A percentile compares a stretch with the other conserved stretches of the same genome.
phyloP scores from a whole-genome alignment of 2,329 filamentous ascomycete genomes.

The Aureobasidium sp. region DNA sequence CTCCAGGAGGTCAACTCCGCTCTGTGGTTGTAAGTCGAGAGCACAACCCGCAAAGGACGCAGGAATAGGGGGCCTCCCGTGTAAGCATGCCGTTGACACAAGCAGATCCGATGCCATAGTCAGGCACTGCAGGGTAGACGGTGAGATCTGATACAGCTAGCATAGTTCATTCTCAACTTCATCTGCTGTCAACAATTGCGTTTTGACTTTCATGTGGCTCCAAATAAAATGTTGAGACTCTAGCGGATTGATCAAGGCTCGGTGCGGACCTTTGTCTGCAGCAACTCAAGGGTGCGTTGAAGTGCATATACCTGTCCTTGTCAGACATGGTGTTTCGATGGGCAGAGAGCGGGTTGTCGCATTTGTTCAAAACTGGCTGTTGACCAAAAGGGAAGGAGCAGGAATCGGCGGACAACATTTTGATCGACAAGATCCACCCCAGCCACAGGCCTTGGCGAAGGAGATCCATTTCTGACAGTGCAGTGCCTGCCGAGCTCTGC shows the following conservation, averaged over 20 bases:
- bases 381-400: not conserved
- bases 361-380: not conserved
- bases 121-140: not conserved
- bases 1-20: not conserved
- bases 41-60: not conserved
- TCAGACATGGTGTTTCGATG: not conserved
- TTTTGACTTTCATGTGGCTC: not conserved
- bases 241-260: not conserved
- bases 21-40: not conserved
- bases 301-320: not conserved
- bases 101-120: not conserved
- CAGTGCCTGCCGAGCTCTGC: not conserved
- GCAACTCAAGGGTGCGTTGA: not conserved
- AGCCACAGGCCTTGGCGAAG: not conserved
- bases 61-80: not conserved
- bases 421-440: not conserved
- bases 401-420: not conserved
- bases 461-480: not conserved
- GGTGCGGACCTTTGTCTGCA: not conserved
- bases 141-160: not conserved
- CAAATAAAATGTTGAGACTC: not conserved
- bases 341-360: not conserved
- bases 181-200: not conserved
- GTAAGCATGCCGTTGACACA: not conserved
- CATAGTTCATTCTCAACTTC: not conserved